Percentiles rank a stretch among this genome's conserved stretches.
These are phyloP conservation scores for Diaporthe nobilis DNA, from an alignment of 2,329 filamentous ascomycete genomes.

Conservation along the genomic window DNA sequence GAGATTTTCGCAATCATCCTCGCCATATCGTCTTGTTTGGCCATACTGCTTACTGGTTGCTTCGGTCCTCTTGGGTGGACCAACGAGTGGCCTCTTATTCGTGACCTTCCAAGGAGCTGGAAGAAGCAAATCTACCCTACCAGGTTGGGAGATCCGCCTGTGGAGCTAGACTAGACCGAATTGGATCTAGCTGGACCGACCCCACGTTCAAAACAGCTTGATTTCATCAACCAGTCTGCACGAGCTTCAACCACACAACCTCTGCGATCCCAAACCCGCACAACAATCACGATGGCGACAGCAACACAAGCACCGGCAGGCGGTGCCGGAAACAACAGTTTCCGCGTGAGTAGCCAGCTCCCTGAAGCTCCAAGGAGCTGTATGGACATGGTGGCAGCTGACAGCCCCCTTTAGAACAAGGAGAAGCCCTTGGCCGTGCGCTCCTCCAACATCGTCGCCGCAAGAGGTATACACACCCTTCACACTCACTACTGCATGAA, in stretches of 20 bases:
- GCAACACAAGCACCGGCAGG: slow-evolving; percentile 58
- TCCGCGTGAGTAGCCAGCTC: slow-evolving; percentile 62
- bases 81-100: slow-evolving; percentile 17
- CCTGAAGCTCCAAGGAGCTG: slow-evolving; percentile 34
- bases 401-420: slow-evolving; percentile 74
- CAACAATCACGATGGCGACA: slow-evolving; percentile 56
- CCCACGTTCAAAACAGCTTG: slow-evolving; percentile 19
- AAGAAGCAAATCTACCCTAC: background rate
- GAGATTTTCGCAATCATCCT: background rate
- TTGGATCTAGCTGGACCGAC: background rate
- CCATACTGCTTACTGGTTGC: background rate
- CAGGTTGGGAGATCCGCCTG: background rate
- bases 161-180: too few relatives aligned
- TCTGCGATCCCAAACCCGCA: slow-evolving; percentile 38
- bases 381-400: slow-evolving; percentile 48
- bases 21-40: background rate
- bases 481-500: background rate
- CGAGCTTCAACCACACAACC: slow-evolving; percentile 19
- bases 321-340: slow-evolving; percentile 62
- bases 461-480: slow-evolving; percentile 76
- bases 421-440: slow-evolving; percentile 99
- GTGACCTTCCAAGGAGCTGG: background rate
- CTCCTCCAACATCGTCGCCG: slow-evolving; percentile 96
- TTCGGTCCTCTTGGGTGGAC: slow-evolving; percentile 4
- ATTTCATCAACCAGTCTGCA: background rate